Evolutionary conservation across 2,329 filamentous ascomycete species (phyloP), one percentile per base, ranked within the genome.

Genomic region (Phoma sp.): DNA sequence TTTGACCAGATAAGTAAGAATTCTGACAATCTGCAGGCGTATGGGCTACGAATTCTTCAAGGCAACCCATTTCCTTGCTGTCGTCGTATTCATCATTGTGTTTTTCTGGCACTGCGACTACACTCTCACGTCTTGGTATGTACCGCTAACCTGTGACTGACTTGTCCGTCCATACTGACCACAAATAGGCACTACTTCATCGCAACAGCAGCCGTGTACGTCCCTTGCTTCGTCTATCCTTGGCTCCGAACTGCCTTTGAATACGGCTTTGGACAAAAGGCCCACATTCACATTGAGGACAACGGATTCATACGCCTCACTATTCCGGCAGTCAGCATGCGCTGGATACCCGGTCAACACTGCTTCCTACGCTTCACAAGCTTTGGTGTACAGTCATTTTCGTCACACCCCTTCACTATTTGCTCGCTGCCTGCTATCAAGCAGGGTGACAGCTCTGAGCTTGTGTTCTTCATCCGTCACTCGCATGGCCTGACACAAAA

Each of bases 1-100:
- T 13, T 7, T 7, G 9, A 25, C 11, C 1, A 10, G 3, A 8
- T 10, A 33, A 13, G 8, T 10, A 1, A 7, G 22, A 8, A 6
- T 6, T 4, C 33, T 22, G 1, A 54, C 23, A 24, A 5, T 11
- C 6, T 3, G 33, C 40, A 83, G 83, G 4, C 80, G 81, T 47
- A 75, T 79, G 0, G 81, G 74, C 59, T 86, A 87, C 64, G 84
- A 87, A 58, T 82, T 84, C 62, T 87, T 87, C 79, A 86, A 86
- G 60, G 76, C 76, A 3, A 79, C 81, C 0, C 84, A 87, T 61
- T 78, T 82, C 55, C 52, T 83, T 18, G 78, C 79, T 3, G 83
- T 80, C 0, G 58, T 82, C 3, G 60, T 84, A 1, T 87, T 86
- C 60, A 71, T 86, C 14, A 44, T 86, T 7, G 83, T 85, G 63